phyloP scores from a whole-genome alignment of 805 yeast genomes.

The Starmerella bombicola region DNA sequence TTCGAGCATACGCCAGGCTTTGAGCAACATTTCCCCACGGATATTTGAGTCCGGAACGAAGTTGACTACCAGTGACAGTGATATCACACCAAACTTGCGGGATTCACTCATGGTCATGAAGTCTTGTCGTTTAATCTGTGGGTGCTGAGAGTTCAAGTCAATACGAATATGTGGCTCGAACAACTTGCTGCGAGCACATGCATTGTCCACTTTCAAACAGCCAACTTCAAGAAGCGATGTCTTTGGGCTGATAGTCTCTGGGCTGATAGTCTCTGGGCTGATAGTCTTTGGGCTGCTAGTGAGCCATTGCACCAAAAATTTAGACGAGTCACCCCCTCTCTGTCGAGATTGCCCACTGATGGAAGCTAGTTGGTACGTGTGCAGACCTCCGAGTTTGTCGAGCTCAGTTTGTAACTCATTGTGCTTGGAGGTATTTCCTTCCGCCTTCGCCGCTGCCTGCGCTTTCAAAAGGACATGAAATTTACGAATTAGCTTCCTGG shows the following conservation, averaged over 20 bases:
- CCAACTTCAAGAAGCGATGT: slow-evolving; percentile 67
- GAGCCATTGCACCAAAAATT: slow-evolving; percentile 63
- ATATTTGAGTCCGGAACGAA: slow-evolving; percentile 62
- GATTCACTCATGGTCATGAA: slow-evolving; percentile 69
- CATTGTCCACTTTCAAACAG: slow-evolving; percentile 54
- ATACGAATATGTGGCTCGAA: slow-evolving; percentile 48
- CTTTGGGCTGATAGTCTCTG: not conserved
- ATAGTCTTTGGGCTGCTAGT: slow-evolving; percentile 22
- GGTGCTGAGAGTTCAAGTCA: slow-evolving; percentile 71
- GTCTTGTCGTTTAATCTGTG: slow-evolving; percentile 61
- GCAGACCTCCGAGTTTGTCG: slow-evolving; percentile 57
- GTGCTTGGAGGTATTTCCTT: slow-evolving; percentile 27
- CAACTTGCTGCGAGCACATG: slow-evolving; percentile 46
- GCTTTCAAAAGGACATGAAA: slow-evolving; percentile 59
- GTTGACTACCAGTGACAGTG: slow-evolving; percentile 78
- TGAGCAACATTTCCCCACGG: slow-evolving; percentile 66
- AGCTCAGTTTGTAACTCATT: slow-evolving; percentile 53
- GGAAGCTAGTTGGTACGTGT: slow-evolving; percentile 74
- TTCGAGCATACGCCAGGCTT: slow-evolving; percentile 46
- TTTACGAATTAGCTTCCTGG: slow-evolving; percentile 64
- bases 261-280: not conserved
- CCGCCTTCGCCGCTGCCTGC: slow-evolving; percentile 17
- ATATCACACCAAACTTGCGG: slow-evolving; percentile 45
- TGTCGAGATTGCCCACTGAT: slow-evolving; percentile 63
- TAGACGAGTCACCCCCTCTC: slow-evolving; percentile 90